phyloP scores from a whole-genome alignment of 1,284 basidiomycete genomes.

The Hortiboletus rubellus region DNA sequence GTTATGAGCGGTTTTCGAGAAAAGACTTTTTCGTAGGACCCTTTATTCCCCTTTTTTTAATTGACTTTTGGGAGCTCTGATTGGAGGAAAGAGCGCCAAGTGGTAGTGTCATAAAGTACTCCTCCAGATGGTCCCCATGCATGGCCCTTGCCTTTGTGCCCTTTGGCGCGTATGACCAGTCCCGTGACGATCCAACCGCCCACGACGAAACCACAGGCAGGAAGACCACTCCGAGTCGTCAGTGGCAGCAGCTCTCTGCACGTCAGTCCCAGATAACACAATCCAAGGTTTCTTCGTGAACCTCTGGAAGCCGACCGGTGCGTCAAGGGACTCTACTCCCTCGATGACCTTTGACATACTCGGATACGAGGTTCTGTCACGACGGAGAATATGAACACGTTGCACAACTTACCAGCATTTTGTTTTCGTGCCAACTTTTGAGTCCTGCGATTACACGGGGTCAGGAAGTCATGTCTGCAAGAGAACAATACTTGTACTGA shows the following conservation, averaged over 20 bases:
- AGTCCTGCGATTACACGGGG: not conserved
- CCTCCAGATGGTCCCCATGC: not conserved
- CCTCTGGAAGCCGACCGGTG: constrained; percentile 2
- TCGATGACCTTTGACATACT: not conserved
- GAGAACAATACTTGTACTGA: not conserved
- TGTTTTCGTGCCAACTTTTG: not conserved
- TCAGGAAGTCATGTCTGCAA: not conserved
- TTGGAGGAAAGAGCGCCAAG: no score
- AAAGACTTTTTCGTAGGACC: no score
- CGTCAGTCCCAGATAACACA: not conserved
- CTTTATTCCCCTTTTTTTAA: no score
- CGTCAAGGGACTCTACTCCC: constrained; percentile 4
- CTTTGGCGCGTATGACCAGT: not conserved
- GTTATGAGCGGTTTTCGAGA: no score
- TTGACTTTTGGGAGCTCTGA: no score
- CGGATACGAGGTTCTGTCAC: not conserved
- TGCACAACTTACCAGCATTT: not conserved
- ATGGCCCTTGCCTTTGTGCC: not conserved
- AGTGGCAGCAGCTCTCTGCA: not conserved
- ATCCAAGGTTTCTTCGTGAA: not conserved
- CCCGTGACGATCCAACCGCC: not conserved
- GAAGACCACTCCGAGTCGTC: not conserved
- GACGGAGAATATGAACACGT: not conserved
- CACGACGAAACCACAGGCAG: not conserved
- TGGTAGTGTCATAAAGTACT: no score